Evolutionary conservation across 2,329 filamentous ascomycete species (phyloP).

Genomic region (Beauveria sp.): DNA sequence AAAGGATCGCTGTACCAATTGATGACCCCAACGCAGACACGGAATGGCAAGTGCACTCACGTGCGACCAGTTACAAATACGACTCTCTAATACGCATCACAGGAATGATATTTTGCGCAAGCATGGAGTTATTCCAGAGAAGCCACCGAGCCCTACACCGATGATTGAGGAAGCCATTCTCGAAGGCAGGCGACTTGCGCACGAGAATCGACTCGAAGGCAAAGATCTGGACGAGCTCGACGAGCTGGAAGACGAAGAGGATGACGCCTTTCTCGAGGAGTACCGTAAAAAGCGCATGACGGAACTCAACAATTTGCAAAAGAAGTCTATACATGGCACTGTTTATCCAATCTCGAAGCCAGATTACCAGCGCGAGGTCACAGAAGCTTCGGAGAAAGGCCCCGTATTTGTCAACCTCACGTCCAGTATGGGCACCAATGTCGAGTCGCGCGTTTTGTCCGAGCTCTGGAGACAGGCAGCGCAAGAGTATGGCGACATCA

Average conservation of each 20-base stretch:
- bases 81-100: constrained; percentile 4
- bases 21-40: constrained; percentile 96
- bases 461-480: constrained; percentile 84
- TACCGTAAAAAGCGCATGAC: constrained; percentile 84
- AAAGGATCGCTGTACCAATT: constrained; percentile 71
- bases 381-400: constrained; percentile 70
- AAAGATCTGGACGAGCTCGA: constrained; percentile 92
- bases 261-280: constrained; percentile 80
- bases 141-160: constrained; percentile 88
- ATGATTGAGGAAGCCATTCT: constrained; percentile 91
- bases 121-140: constrained; percentile 95
- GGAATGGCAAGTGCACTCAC: constrained; percentile 64
- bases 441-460: constrained; percentile 74
- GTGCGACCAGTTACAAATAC: not conserved
- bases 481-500: constrained; percentile 81
- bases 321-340: constrained; percentile 74
- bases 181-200: constrained; percentile 73
- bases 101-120: constrained; percentile 99
- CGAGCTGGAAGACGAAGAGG: constrained; percentile 90
- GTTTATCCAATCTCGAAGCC: constrained; percentile 94
- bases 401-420: constrained; percentile 74
- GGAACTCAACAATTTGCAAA: constrained; percentile 68
- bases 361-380: constrained; percentile 86
- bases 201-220: constrained; percentile 88
- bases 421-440: constrained; percentile 68